These are phyloP conservation scores for Globisporangium orthogonon DNA, from an alignment of 352 stramenopile species.

Conservation along the genomic window DNA sequence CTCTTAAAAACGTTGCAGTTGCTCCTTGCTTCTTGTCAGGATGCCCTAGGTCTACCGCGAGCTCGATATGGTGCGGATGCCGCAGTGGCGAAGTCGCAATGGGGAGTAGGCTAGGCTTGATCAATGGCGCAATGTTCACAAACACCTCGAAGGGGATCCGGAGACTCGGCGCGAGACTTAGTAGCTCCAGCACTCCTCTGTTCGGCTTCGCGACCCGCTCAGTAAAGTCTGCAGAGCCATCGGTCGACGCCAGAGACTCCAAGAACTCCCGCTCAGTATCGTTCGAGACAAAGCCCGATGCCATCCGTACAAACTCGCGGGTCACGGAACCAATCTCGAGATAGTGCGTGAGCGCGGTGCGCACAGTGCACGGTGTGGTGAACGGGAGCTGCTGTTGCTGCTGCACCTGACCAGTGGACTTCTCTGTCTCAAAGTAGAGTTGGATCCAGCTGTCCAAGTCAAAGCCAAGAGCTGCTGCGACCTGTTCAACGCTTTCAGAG, in stretches of 20 bases:
- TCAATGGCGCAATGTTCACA: constrained; percentile 65
- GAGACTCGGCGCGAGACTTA: constrained; percentile 52
- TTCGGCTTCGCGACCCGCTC: constrained; percentile 68
- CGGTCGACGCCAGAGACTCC: constrained; percentile 38
- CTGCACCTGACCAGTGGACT: neutral
- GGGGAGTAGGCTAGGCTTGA: constrained; percentile 91
- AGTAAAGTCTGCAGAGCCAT: constrained; percentile 77
- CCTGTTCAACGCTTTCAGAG: constrained; percentile 43
- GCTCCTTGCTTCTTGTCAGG: constrained; percentile 20
- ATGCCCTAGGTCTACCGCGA: constrained; percentile 88
- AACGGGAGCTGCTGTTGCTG: constrained; percentile 67
- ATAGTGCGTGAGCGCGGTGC: constrained; percentile 86
- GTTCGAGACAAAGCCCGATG: constrained; percentile 38
- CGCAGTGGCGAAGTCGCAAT: constrained; percentile 85
- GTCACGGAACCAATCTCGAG: constrained; percentile 84
- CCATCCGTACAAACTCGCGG: constrained; percentile 41
- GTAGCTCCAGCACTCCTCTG: constrained; percentile 71
- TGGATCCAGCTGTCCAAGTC: constrained; percentile 83
- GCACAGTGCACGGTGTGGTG: constrained; percentile 86
- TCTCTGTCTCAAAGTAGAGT: constrained; percentile 26
- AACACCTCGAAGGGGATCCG: constrained; percentile 68
- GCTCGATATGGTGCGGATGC: constrained; percentile 69
- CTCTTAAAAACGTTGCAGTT: constrained; percentile 19
- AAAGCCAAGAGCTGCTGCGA: constrained; percentile 66
- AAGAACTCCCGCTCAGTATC: constrained; percentile 35